A percentile compares a stretch with the other conserved stretches of the same genome.
These are phyloP conservation scores for Apiotrichum porosum DNA, from an alignment of 1,284 basidiomycete species.

Conservation along the genomic window DNA sequence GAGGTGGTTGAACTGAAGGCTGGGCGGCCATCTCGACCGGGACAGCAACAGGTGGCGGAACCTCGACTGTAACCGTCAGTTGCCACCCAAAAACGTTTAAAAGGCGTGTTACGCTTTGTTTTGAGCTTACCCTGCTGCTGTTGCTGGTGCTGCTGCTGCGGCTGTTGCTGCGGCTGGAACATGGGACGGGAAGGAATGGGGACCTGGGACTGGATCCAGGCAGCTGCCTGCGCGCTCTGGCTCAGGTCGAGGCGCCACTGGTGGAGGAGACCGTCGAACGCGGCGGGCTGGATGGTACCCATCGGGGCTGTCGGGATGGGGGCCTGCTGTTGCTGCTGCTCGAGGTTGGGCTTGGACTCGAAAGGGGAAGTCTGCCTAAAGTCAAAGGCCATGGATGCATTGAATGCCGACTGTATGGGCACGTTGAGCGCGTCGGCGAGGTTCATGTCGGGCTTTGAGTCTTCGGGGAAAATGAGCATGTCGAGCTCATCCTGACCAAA, in stretches of 20 bases:
- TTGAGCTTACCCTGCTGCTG: not conserved
- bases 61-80: not conserved
- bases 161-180: conserved; percentile 1
- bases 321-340: not conserved
- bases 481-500: conserved; percentile 36
- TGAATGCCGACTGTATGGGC: not conserved
- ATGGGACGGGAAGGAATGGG: not conserved
- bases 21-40: not conserved
- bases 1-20: conserved; percentile 4
- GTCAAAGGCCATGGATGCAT: not conserved
- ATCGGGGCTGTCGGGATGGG: conserved; percentile 1
- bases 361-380: not conserved
- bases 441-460: conserved; percentile 12
- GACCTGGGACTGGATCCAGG: not conserved
- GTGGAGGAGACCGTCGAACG: conserved; percentile 19
- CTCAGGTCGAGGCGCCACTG: conserved; percentile 19
- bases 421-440: not conserved
- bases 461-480: conserved; percentile 30
- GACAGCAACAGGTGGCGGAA: not conserved
- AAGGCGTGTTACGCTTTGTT: too few relatives aligned
- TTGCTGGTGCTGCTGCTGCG: not conserved
- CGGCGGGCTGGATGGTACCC: conserved; percentile 8
- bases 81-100: too few relatives aligned
- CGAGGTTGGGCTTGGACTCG: not conserved
- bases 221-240: not conserved